phyloP scores from a whole-genome alignment of 768 basidiomycete species.

The Russula griseocarnosa region DNA sequence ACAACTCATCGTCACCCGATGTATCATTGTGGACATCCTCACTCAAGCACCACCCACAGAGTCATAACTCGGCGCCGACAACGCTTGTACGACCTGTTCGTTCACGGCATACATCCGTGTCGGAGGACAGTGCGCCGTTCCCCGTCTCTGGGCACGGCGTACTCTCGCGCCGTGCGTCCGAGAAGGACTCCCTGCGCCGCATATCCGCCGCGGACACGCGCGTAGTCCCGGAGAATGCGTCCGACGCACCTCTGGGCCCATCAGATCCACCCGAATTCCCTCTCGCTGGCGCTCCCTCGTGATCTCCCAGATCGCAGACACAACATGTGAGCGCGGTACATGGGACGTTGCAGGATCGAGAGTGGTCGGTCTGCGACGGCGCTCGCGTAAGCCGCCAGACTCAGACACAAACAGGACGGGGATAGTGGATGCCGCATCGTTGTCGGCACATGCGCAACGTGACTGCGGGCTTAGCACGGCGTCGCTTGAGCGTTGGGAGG shows the following conservation, averaged over 20 bases:
- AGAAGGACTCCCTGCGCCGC: conserved; percentile 56
- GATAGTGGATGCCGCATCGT: conserved; percentile 27
- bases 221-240: conserved; percentile 44
- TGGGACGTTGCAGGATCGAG: conserved; percentile 62
- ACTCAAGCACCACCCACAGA: conserved; percentile 57
- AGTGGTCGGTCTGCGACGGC: conserved; percentile 68
- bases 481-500: conserved; percentile 76
- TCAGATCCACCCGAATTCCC: conserved; percentile 14
- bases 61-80: conserved; percentile 50
- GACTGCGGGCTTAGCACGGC: conserved; percentile 52
- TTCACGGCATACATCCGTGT: conserved; percentile 45
- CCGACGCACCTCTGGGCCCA: conserved; percentile 27
- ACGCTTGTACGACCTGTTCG: conserved; percentile 44
- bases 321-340: conserved; percentile 67
- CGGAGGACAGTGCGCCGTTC: conserved; percentile 54
- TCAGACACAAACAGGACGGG: background rate
- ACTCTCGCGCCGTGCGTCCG: conserved; percentile 67
- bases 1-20: conserved; percentile 39
- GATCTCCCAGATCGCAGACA: conserved; percentile 50
- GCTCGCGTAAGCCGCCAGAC: conserved; percentile 41
- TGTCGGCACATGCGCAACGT: conserved; percentile 28
- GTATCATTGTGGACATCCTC: conserved; percentile 43
- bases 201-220: conserved; percentile 45
- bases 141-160: conserved; percentile 80
- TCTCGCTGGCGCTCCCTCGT: conserved; percentile 59